Evolutionary conservation across 768 basidiomycete species (phyloP).

Genomic region (Tricholoma saponaceum): DNA sequence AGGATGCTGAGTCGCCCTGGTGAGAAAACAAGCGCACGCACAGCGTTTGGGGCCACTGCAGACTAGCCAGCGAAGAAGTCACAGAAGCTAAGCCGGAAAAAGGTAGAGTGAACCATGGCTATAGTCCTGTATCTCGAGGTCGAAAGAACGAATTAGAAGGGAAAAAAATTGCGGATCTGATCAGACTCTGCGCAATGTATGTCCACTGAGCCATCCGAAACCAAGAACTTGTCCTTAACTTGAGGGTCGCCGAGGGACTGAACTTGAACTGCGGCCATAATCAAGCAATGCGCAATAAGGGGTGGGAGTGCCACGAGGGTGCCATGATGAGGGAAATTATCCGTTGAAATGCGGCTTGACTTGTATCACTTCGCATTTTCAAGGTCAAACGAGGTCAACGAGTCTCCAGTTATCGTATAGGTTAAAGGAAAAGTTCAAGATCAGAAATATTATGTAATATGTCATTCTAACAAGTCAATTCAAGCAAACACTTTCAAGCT

Average conservation of each 20-base stretch:
- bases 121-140: background rate
- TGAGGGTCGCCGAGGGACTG: background rate
- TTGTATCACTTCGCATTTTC: background rate
- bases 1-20: slow-evolving; percentile 1
- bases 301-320: slow-evolving; percentile 1
- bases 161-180: background rate
- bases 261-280: background rate
- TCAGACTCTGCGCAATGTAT: background rate
- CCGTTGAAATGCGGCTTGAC: background rate
- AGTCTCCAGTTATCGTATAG: too few species aligned
- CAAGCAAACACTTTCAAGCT: too few species aligned
- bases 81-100: background rate
- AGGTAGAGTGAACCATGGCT: background rate
- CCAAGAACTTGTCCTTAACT: background rate
- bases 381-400: background rate
- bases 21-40: slow-evolving; percentile 7
- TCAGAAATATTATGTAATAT: too few species aligned
- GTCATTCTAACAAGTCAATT: too few species aligned
- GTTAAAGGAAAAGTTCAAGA: too few species aligned
- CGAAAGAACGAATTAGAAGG: background rate
- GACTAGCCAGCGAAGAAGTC: slow-evolving; percentile 1
- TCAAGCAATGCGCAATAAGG: background rate
- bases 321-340: background rate
- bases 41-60: slow-evolving; percentile 1
- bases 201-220: background rate